Evolutionary conservation across 805 yeast genomes (phyloP).

Genomic region (Yarrowia sp.): DNA sequence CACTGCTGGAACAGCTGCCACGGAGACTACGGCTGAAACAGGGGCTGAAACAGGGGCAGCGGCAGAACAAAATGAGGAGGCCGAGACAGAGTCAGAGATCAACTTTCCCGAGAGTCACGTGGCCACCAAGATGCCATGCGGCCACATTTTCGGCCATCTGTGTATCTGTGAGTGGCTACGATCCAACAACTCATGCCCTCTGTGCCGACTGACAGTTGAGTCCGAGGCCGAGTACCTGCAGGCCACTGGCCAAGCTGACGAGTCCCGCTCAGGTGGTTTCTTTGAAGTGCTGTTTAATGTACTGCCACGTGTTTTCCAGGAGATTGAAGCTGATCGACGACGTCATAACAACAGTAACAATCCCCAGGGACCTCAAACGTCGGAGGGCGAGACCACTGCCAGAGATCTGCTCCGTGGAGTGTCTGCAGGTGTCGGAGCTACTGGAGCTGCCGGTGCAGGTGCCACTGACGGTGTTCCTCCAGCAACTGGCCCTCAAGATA

Average conservation of each 20-base stretch:
- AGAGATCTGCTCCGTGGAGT: neutral
- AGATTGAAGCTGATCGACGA: slow-evolving; percentile 9
- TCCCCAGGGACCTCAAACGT: neutral
- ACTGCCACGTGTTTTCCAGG: slow-evolving; percentile 27
- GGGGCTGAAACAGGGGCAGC: neutral
- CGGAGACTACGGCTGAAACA: neutral
- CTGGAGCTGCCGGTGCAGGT: neutral
- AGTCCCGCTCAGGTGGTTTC: slow-evolving; percentile 27
- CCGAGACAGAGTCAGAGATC: neutral
- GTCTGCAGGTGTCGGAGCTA: neutral
- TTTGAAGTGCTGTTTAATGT: slow-evolving; percentile 30
- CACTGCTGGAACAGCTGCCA: neutral
- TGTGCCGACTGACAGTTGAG: slow-evolving; percentile 65
- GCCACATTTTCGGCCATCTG: slow-evolving; percentile 80
- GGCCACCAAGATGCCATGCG: slow-evolving; percentile 77
- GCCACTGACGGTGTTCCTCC: neutral
- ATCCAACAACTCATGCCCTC: slow-evolving; percentile 73
- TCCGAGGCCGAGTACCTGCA: slow-evolving; percentile 34
- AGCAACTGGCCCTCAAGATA: neutral
- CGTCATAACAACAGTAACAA: neutral
- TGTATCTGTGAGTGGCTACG: slow-evolving; percentile 84
- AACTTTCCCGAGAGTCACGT: slow-evolving; percentile 45
- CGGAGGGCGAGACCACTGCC: neutral
- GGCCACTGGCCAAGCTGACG: slow-evolving; percentile 30
- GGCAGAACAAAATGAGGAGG: neutral